Evolutionary conservation across 2,329 filamentous ascomycete species (phyloP), one percentile per base, ranked within the genome.

Genomic region (Aphanoascus verrucosus): DNA sequence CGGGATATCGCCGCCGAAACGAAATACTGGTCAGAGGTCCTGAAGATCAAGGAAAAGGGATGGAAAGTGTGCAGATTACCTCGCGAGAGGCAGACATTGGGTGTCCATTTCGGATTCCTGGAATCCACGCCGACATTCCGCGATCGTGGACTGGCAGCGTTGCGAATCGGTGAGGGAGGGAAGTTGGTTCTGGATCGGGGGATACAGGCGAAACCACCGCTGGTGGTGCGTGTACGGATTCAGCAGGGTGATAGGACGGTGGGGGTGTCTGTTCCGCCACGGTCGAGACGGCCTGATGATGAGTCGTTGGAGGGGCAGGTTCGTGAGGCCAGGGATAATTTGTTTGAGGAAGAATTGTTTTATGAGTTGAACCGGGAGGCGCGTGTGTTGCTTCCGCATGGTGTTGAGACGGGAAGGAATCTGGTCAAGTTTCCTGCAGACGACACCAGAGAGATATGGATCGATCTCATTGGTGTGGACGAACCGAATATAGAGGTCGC

Each of bases 291-390:
- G 11, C 52, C 49, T 14, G 48, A 61, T 9, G 57, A 59, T 12
- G 62, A 66, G 19, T 43, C 49, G 5, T 61, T 67, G 0, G 64
- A 68, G 12, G 66, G 72, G 63, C 55, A 63, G 67, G 67, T 66
- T 43, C 59, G 65, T 12, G 66, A 67, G 57, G 68, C 66, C 17
- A 78, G 79, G 3, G 72, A 75, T 41, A 75, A 77, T 1, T 69
- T 80, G 4, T 73, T 75, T 23, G 76, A 80, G 35, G 77, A 84
- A 1, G 93, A 98, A 65, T 72, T 98, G 1, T 96, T 89, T 78
- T 83, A 94, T 61, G 93, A 98, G 69, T 75, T 97, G 56, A 83
- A 84, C 50, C 79, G 88, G 15, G 93, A 98, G 69, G 83, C 86
- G 0, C 84, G 89, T 14, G 77, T 77, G 0, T 74, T 95, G 19